A percentile compares a stretch with the other conserved stretches of the same genome.
Evolutionary conservation across 768 basidiomycete species (phyloP).

Genomic region (Panaeolus cyanescens): DNA sequence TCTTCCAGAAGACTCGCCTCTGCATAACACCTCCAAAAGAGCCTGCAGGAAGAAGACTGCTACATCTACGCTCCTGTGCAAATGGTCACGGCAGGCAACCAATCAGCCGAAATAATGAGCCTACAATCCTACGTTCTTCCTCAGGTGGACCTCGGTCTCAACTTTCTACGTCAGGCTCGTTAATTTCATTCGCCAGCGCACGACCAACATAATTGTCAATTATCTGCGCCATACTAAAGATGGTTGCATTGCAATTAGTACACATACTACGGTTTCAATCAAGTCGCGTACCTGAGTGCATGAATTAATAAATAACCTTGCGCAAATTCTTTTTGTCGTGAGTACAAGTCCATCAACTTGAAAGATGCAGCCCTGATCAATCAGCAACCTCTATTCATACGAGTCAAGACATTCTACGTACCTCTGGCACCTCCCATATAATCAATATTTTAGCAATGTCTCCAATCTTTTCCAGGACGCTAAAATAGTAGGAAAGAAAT

Average conservation of each 20-base stretch:
- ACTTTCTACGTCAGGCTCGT: slow-evolving; percentile 79
- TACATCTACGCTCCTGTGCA: slow-evolving; percentile 67
- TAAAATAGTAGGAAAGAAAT: slow-evolving; percentile 30
- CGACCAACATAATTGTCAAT: slow-evolving; percentile 91
- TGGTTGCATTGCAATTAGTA: slow-evolving; percentile 57
- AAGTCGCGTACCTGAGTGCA: slow-evolving; percentile 71
- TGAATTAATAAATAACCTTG: slow-evolving; percentile 99
- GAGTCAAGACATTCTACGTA: slow-evolving; percentile 25
- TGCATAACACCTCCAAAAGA: slow-evolving; percentile 79
- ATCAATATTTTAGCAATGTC: slow-evolving; percentile 98
- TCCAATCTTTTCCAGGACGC: slow-evolving; percentile 90
- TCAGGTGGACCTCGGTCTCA: too few species aligned
- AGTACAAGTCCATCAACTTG: slow-evolving; percentile 96
- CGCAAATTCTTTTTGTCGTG: slow-evolving; percentile 99
- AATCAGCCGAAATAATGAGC: slow-evolving; percentile 67
- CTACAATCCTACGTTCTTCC: slow-evolving; percentile 88
- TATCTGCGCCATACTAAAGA: slow-evolving; percentile 80
- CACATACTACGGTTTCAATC: neutral
- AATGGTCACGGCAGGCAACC: slow-evolving; percentile 84
- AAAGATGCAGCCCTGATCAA: slow-evolving; percentile 87
- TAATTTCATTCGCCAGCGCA: slow-evolving; percentile 87
- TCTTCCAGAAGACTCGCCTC: slow-evolving; percentile 69
- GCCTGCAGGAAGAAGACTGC: slow-evolving; percentile 86
- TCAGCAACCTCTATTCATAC: neutral
- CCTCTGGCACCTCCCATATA: slow-evolving; percentile 88